Conservation (phyloP, 2,329 filamentous ascomycete genomes). For the Diaporthe eres region DNA sequence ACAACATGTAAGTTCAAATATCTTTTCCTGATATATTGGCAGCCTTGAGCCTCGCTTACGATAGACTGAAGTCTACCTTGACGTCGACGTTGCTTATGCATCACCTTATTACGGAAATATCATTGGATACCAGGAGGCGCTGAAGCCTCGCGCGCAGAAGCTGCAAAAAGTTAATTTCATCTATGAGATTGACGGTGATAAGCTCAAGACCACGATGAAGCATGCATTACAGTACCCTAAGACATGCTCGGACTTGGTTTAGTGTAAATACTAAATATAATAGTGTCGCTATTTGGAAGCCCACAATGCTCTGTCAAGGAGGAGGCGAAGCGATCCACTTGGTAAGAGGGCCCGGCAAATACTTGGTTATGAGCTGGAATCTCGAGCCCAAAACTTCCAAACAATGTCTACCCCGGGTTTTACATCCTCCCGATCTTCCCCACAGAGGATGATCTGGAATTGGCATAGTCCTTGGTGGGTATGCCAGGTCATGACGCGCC, state of each 20-base stretch:
- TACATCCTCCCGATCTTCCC: not conserved
- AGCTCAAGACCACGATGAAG: constrained; percentile 55
- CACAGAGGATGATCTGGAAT: not conserved
- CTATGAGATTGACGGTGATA: constrained; percentile 43
- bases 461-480: not conserved
- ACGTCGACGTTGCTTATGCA: constrained; percentile 45
- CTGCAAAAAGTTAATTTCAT: constrained; percentile 44
- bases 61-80: constrained; percentile 42
- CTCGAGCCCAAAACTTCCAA: not conserved
- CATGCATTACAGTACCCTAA: constrained; percentile 55
- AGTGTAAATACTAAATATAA: not conserved
- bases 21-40: not conserved
- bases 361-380: not conserved
- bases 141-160: constrained; percentile 41
- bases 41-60: not conserved
- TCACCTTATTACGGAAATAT: constrained; percentile 46
- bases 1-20: constrained; percentile 43
- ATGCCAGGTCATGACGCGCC: constrained; percentile 8
- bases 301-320: not conserved
- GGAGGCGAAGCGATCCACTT: not conserved
- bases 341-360: not conserved
- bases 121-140: constrained; percentile 43
- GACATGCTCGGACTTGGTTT: constrained; percentile 53
- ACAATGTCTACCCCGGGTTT: not conserved
- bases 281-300: too few species aligned